Evolutionary conservation across 495 filamentous ascomycete genomes (phyloP), one percentile per base, ranked within the genome.

Genomic region (Trichoderma parareesei): DNA sequence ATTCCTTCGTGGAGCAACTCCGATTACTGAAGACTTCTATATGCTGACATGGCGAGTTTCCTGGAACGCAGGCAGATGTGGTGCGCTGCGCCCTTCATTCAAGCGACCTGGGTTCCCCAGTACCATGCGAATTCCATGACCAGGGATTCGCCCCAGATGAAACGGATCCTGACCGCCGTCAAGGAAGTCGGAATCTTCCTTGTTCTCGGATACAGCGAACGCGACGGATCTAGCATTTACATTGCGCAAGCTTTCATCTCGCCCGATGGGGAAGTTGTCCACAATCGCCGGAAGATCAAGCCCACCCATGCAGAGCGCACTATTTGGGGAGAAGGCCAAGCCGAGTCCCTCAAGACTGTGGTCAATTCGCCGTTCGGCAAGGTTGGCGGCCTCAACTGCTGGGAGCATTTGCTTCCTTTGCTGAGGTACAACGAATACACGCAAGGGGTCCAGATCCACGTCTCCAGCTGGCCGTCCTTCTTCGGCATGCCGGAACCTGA

Each of bases 391-490:
- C 65, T 82, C 14, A 68, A 70, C 38, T 82, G 81, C 70, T 83
- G 78, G 79, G 82, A 85, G 67, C 81, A 84, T 69, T 72, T 73
- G n/a, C 79, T 84, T 66, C 81, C 81, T 10, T 69, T 84, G 18
- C 69, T 85, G 11, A 81, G 81, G 63, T 84, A 80, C 62, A 72
- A 81, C 53, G 80, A 76, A 0, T 72, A 69, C 33, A 64, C 67
- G 0, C 79, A 82, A 68, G 61, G 71, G 4, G 81, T 80, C 38
- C 66, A 80, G 43, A 76, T 85, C 40, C 83, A 84, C 68, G 76
- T 83, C 18, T 74, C 80, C 0, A 78, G 77, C 0, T 85, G 82
- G 83, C 83, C 83, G 3, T 67, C 66, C 18, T 6, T 75, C 2
- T 63, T 64, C 62, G 38, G 64, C 33, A 69, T 67, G 65, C 69